Evolutionary conservation across 345 rosid genomes (phyloP), one percentile per base, ranked within the genome.

Genomic region (Eucalyptus caleyi): DNA sequence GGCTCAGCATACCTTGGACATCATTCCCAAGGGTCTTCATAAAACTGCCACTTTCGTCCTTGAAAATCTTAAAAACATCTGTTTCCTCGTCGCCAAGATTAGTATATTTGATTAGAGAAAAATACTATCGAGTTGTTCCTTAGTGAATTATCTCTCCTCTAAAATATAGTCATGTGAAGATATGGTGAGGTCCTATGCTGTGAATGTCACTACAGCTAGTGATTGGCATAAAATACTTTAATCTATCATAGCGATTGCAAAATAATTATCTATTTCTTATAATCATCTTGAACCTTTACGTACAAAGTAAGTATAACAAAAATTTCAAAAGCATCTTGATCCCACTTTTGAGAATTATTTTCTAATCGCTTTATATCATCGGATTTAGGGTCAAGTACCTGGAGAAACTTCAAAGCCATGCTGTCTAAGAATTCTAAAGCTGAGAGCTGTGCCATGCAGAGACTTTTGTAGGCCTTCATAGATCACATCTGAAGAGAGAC

Each of bases 371-470:
- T 53, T 53, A 9, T 53, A 7, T 19, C 59, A 53, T 19, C 59
- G 8, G 59, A 53, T 53, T 54, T 54, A 54, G 5, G 24, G 4
- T 54, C 5, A 54, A 54, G 9, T 18, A 54, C 96, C 96, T 91
- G 88, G 92, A 42, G 94, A 92, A 86, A 92, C 67, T 4, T 50
- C 23, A 81, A 88, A 92, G 6, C 95, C 95, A 40, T 92, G 93
- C 87, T 90, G 95, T 88, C 95, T 90, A 11, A 92, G 91, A 42
- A 93, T 93, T 91, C 94, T 87, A 89, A 93, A 93, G 89, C 83
- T 54, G 18, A 94, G 95, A 85, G 94, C 94, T 5, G 88, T 86
- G 2, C 87, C 89, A 81, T 91, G 90, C 40, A 94, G 90, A 8
- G 88, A 81, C 19, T 86, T 56, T 8, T 90, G 87, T 8, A 16